Percentiles rank a stretch among this genome's conserved stretches.
These are phyloP conservation scores for Akanthomyces uredinophilus DNA, from an alignment of 2,329 filamentous ascomycete species.

Conservation along the genomic window DNA sequence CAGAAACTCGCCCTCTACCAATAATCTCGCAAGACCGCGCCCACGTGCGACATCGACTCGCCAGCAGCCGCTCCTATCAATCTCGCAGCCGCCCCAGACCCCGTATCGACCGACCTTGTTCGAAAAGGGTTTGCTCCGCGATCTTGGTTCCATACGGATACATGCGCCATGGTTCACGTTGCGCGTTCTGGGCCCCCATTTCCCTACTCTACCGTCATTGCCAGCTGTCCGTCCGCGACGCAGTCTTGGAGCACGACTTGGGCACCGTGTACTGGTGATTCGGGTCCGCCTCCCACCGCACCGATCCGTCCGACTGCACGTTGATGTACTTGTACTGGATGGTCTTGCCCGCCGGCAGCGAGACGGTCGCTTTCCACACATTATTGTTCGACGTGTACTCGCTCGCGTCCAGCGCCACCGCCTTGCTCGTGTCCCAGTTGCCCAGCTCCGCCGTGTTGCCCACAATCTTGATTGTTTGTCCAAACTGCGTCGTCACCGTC, in stretches of 20 bases:
- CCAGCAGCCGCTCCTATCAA: neutral
- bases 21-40: neutral
- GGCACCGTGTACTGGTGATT: conserved; percentile 37
- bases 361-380: conserved; percentile 55
- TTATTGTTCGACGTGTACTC: conserved; percentile 55
- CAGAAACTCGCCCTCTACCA: neutral
- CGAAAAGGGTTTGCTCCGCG: too few species aligned
- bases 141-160: too few species aligned
- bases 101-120: neutral
- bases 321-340: conserved; percentile 68
- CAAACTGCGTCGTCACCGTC: conserved; percentile 50
- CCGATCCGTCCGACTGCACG: conserved; percentile 45
- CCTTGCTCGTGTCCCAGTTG: conserved; percentile 52
- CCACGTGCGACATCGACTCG: conserved; percentile 10
- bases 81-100: neutral
- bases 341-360: conserved; percentile 48
- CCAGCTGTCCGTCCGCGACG: conserved; percentile 27
- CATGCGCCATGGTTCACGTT: too few species aligned
- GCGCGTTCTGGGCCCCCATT: neutral
- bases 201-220: conserved; percentile 17
- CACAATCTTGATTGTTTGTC: conserved; percentile 61
- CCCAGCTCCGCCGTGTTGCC: conserved; percentile 58
- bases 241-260: conserved; percentile 26
- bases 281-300: conserved; percentile 61
- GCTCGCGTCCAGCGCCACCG: conserved; percentile 51